Evolutionary conservation across 352 stramenopile genomes (phyloP).

Genomic region (Phytophthora pini): DNA sequence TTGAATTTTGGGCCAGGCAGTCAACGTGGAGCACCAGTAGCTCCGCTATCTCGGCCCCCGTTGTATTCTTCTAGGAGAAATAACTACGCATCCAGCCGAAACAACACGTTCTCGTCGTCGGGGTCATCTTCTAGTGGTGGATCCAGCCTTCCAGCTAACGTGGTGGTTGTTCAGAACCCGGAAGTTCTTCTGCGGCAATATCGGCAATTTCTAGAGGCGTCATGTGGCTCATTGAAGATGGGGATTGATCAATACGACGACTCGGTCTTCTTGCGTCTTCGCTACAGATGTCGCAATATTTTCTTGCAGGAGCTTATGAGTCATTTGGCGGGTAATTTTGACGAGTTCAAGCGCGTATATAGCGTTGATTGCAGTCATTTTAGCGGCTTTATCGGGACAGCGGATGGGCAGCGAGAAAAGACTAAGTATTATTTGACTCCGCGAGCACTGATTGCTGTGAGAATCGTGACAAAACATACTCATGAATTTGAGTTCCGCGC

Average conservation of each 20-base stretch:
- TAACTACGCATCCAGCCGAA: constrained; percentile 36
- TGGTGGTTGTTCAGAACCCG: constrained; percentile 69
- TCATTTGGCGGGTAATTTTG: constrained; percentile 75
- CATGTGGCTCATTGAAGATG: constrained; percentile 65
- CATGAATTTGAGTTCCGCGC: constrained; percentile 78
- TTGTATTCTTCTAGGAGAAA: constrained; percentile 43
- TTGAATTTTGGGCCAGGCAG: constrained; percentile 53
- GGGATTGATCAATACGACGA: constrained; percentile 68
- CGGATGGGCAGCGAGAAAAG: constrained; percentile 76
- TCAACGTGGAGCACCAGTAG: constrained; percentile 28
- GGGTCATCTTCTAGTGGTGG: constrained; percentile 49
- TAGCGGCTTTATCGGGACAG: constrained; percentile 73
- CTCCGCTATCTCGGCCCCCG: constrained; percentile 22
- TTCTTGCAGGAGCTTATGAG: constrained; percentile 89
- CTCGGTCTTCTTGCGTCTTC: constrained; percentile 68
- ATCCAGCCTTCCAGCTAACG: constrained; percentile 23
- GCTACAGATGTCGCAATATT: constrained; percentile 76
- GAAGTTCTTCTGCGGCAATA: constrained; percentile 80
- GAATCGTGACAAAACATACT: constrained; percentile 70
- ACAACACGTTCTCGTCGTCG: constrained; percentile 48
- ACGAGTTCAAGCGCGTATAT: constrained; percentile 80
- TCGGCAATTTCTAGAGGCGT: constrained; percentile 71
- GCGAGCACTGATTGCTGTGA: constrained; percentile 66
- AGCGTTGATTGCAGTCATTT: constrained; percentile 77
- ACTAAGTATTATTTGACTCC: constrained; percentile 76